A percentile compares a stretch with the other conserved stretches of the same genome.
Evolutionary conservation across 2,329 filamentous ascomycete species (phyloP).

Genomic region (Paecilomyces formosus): DNA sequence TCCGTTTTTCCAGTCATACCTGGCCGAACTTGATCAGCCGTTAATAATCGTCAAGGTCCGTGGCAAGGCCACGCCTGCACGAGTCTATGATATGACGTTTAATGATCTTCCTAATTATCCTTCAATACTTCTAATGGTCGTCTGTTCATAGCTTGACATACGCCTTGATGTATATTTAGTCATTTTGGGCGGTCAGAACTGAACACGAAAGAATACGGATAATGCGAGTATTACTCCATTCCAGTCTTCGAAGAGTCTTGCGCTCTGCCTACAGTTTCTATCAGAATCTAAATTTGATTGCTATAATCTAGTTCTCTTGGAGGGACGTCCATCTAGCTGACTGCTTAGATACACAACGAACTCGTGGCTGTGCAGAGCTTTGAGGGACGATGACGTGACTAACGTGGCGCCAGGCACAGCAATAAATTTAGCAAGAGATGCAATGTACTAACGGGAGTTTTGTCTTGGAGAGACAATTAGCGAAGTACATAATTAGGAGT

Average conservation of each 20-base stretch:
- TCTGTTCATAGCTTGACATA: conserved; percentile 3
- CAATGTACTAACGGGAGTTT: too few species aligned
- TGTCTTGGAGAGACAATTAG: too few species aligned
- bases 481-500: too few species aligned
- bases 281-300: neutral
- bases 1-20: neutral
- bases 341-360: neutral
- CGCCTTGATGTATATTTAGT: neutral
- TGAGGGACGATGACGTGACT: neutral
- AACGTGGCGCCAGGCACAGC: neutral
- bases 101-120: neutral
- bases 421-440: neutral
- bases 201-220: neutral
- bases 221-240: neutral
- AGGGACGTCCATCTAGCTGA: neutral
- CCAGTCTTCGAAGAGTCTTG: neutral
- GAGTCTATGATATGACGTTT: neutral
- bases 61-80: neutral
- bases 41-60: neutral
- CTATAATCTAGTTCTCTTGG: neutral
- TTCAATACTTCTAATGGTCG: conserved; percentile 3
- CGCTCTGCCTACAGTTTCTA: neutral
- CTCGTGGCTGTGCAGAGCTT: neutral
- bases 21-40: neutral
- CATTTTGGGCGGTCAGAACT: neutral